These are phyloP conservation scores for Venturia pyrina DNA, from an alignment of 2,329 filamentous ascomycete genomes.

Conservation along the genomic window DNA sequence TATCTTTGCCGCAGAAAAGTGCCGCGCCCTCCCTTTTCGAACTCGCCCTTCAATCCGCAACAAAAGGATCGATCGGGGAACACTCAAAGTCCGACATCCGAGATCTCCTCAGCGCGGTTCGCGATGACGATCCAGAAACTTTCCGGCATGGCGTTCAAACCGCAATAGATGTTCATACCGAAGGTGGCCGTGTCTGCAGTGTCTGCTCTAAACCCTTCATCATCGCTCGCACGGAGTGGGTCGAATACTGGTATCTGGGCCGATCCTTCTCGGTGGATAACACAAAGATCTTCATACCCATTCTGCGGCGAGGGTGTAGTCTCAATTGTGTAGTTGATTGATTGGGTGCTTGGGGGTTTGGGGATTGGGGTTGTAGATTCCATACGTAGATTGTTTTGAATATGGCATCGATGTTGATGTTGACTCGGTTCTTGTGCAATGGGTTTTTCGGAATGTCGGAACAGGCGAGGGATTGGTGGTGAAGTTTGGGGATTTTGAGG, in stretches of 20 bases:
- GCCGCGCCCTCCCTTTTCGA: conserved; percentile 26
- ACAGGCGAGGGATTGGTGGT: no score
- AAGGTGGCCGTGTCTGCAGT: conserved; percentile 23
- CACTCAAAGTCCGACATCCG: conserved; percentile 16
- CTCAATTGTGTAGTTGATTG: background rate
- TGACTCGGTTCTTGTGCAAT: no score
- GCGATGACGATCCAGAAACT: conserved; percentile 14
- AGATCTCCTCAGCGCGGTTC: conserved; percentile 18
- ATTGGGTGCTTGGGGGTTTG: no score
- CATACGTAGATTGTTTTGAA: no score
- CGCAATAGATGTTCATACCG: conserved; percentile 13
- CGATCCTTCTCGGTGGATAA: background rate
- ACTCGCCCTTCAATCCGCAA: conserved; percentile 21
- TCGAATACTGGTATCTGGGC: conserved; percentile 15
- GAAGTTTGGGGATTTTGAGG: no score
- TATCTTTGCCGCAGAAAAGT: conserved; percentile 5
- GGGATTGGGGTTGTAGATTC: no score
- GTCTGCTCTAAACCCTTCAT: conserved; percentile 19
- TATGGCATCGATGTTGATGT: no score
- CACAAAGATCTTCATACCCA: background rate
- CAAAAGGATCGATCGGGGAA: conserved; percentile 4
- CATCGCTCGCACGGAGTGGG: conserved; percentile 15
- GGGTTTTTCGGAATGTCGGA: no score
- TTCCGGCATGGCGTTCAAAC: conserved; percentile 17
- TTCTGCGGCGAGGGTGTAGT: conserved; percentile 9